These are phyloP conservation scores for Pseudomonodictys pantanalensis DNA, from an alignment of 495 filamentous ascomycete species.

Conservation along the genomic window DNA sequence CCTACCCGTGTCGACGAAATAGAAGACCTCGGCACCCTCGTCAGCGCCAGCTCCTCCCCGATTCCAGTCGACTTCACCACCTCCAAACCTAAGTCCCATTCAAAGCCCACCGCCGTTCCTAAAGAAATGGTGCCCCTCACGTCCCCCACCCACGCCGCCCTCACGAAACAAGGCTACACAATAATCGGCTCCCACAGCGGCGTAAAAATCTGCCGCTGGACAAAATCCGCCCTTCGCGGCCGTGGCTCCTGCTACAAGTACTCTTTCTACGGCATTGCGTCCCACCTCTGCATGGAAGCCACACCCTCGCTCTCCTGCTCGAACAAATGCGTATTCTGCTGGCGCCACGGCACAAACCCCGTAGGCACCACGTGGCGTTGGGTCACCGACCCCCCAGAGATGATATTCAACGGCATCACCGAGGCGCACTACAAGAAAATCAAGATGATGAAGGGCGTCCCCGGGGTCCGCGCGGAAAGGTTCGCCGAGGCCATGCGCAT, in stretches of 20 bases:
- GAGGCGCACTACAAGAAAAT: constrained; percentile 94
- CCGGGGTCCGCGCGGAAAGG: constrained; percentile 84
- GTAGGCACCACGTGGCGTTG: constrained; percentile 96
- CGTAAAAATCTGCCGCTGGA: constrained; percentile 98
- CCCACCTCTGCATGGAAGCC: constrained; percentile 96
- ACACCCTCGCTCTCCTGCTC: constrained; percentile 93
- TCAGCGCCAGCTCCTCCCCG: constrained; percentile 52
- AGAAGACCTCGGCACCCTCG: constrained; percentile 73
- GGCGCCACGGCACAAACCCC: constrained; percentile 95
- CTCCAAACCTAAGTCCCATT: constrained; percentile 44
- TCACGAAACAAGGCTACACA: constrained; percentile 94
- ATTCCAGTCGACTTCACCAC: constrained; percentile 87
- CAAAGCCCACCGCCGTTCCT: constrained; percentile 44
- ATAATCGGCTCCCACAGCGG: constrained; percentile 94
- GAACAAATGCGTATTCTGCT: constrained; percentile 99
- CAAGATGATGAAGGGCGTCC: constrained; percentile 91
- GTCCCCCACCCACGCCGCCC: constrained; percentile 79
- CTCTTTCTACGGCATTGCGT: constrained; percentile 93
- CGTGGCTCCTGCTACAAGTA: constrained; percentile 96
- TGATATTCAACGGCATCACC: constrained; percentile 86
- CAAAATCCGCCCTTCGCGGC: constrained; percentile 93
- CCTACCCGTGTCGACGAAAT: constrained; percentile 63
- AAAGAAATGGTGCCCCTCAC: constrained; percentile 93
- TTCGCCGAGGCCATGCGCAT: constrained; percentile 92
- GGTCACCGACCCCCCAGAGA: constrained; percentile 84